Conservation (phyloP, 2,329 filamentous ascomycete genomes). For the Chrysosporium queenslandicum region DNA sequence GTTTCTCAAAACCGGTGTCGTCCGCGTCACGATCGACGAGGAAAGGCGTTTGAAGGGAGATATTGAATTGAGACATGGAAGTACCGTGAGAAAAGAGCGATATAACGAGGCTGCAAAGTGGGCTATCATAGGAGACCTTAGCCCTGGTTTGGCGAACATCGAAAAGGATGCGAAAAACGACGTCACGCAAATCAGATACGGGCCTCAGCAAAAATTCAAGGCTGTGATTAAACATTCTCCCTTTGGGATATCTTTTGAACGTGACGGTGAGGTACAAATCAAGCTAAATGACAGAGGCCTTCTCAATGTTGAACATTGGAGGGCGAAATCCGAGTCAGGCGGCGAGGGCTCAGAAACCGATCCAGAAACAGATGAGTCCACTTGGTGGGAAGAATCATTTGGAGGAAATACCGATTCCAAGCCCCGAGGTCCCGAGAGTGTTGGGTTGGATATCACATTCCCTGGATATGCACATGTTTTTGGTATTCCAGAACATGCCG, state of each 20-base stretch:
- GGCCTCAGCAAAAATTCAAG: conserved; percentile 64
- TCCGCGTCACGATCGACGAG: conserved; percentile 82
- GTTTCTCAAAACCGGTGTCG: conserved; percentile 81
- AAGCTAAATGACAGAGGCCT: conserved; percentile 83
- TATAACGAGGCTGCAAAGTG: conserved; percentile 88
- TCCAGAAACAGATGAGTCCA: conserved; percentile 63
- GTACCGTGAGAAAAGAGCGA: conserved; percentile 75
- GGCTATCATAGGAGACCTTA: conserved; percentile 72
- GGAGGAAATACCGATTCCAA: conserved; percentile 93
- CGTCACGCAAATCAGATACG: conserved; percentile 66
- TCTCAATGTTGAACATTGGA: conserved; percentile 92
- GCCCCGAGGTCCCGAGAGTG: conserved; percentile 85
- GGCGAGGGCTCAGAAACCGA: conserved; percentile 27
- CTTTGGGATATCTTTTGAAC: conserved; percentile 75
- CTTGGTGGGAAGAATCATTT: conserved; percentile 97
- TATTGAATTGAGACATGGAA: conserved; percentile 76
- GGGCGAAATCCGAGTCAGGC: conserved; percentile 63
- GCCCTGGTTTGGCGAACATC: conserved; percentile 61
- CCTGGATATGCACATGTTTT: conserved; percentile 85
- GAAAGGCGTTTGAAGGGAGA: conserved; percentile 80
- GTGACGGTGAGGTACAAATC: conserved; percentile 71
- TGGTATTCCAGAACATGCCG: conserved; percentile 87
- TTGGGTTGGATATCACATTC: conserved; percentile 85
- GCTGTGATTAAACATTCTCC: conserved; percentile 75
- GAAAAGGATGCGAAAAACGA: conserved; percentile 55